Percentiles rank a stretch among this genome's conserved stretches.
These are phyloP conservation scores for Backusella parvicylindrica DNA, from an alignment of 192 early-diverging fungal genomes.

Conservation along the genomic window DNA sequence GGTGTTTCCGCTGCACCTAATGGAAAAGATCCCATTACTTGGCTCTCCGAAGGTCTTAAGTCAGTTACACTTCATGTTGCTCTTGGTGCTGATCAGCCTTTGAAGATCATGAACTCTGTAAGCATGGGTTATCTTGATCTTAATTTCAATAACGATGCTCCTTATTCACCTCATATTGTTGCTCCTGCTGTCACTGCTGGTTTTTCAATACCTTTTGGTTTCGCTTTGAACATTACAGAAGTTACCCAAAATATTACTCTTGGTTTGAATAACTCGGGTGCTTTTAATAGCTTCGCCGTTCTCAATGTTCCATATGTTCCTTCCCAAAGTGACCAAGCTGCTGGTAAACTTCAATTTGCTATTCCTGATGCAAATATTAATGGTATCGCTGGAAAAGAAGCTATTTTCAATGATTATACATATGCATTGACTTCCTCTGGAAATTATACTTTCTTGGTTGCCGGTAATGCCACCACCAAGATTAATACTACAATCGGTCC, in stretches of 20 bases:
- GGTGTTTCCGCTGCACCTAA: constrained; percentile 53
- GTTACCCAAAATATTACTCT: constrained; percentile 52
- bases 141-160: constrained; percentile 39
- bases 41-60: constrained; percentile 49
- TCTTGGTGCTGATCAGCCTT: constrained; percentile 34
- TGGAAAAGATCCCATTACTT: constrained; percentile 42
- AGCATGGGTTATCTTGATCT: constrained; percentile 50
- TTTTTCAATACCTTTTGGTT: constrained; percentile 59
- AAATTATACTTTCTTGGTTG: constrained; percentile 38
- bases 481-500: constrained; percentile 55
- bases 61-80: constrained; percentile 47
- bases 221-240: constrained; percentile 50
- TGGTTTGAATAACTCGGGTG: constrained; percentile 12
- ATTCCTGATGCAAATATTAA: constrained; percentile 41
- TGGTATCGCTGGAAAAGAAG: constrained; percentile 38
- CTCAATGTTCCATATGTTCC: constrained; percentile 32
- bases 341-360: constrained; percentile 47
- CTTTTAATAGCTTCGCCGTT: constrained; percentile 32
- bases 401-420: constrained; percentile 49
- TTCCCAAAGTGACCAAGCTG: constrained; percentile 37
- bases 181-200: constrained; percentile 43
- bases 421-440: constrained; percentile 41
- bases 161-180: constrained; percentile 47
- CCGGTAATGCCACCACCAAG: constrained; percentile 46
- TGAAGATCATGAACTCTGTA: constrained; percentile 51